phyloP scores from a whole-genome alignment of 1,284 basidiomycete genomes.

The Microbotryum scabiosae region DNA sequence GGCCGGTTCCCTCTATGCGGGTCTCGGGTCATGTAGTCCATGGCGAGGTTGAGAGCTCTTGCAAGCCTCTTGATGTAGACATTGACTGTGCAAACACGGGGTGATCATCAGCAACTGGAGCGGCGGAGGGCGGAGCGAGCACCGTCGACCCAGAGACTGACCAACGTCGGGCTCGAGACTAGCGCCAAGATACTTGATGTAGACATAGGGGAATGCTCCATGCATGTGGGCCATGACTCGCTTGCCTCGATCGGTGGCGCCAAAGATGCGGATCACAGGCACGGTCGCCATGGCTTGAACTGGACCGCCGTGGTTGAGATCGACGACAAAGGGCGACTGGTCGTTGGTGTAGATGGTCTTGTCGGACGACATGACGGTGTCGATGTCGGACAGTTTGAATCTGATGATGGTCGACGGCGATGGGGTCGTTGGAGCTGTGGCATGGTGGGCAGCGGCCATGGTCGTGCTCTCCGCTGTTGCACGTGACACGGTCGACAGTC shows the following conservation, averaged over 20 bases:
- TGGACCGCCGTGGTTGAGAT: background rate
- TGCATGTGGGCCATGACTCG: slow-evolving; percentile 84
- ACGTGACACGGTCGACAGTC: too few relatives aligned
- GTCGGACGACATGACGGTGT: slow-evolving; percentile 9
- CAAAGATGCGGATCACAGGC: slow-evolving; percentile 80
- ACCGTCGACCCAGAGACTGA: slow-evolving; percentile 32
- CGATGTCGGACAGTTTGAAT: slow-evolving; percentile 16
- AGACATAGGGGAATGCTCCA: slow-evolving; percentile 53
- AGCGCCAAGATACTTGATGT: slow-evolving; percentile 48
- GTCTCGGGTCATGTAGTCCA: slow-evolving; percentile 45
- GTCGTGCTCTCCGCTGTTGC: too few relatives aligned
- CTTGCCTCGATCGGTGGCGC: slow-evolving; percentile 64
- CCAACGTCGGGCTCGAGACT: slow-evolving; percentile 50
- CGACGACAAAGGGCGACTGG: slow-evolving; percentile 9
- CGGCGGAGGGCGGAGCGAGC: background rate
- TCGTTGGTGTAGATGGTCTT: slow-evolving; percentile 10
- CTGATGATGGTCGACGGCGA: slow-evolving; percentile 11
- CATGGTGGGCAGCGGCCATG: too few relatives aligned
- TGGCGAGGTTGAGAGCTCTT: slow-evolving; percentile 65
- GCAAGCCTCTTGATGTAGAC: slow-evolving; percentile 58
- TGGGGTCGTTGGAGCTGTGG: too few relatives aligned
- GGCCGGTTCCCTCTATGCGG: slow-evolving; percentile 58
- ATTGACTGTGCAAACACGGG: slow-evolving; percentile 48
- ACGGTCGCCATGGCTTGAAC: slow-evolving; percentile 42
- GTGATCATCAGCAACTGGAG: background rate